Base-by-base conservation (phyloP, 352 stramenopile species). In the Thraustochytrium sp. region DNA sequence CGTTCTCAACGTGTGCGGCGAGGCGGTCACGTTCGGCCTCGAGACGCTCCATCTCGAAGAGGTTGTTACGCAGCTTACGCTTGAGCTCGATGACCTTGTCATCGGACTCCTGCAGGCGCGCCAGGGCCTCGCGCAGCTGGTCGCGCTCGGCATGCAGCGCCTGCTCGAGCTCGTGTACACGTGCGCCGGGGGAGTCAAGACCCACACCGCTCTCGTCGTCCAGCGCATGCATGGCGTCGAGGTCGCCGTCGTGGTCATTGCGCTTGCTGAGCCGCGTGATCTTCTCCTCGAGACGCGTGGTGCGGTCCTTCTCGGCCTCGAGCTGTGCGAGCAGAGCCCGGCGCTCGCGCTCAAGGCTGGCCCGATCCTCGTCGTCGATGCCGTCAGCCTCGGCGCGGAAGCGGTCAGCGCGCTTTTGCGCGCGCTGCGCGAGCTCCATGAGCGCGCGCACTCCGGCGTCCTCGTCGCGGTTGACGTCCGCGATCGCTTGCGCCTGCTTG, bases 11-110 rank as follows among this genome's bases (percentile, higher is more conserved):
- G 18, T 31, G 53, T 3, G 53, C 68, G 5, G 26, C 48, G 48
- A 80, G 53, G 5, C 46, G 31, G 53, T 80, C 68, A 23, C 68
- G 42, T 31, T 80, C 68, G 51, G 46, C 44, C 51, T 80, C 68
- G 29, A 80, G 49, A 23, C 68, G 68, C 51, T 80, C 68, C 31
- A 80, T 80, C 42, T 80, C 68, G 46, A 80, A 65, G 4, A 80
- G 37, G 38, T 80, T 80, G 51, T 9, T 80, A 21, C 68, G 68
- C 23, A 80, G 68, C 51, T 80, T 80, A 1, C 68, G 46, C 68
- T 80, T 80, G 68, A 80, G 68, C 51, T 80, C 68, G 1, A 80
- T 16, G 8, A 80, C 68, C 53, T 80, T 80, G 26, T 80, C 68
- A 31, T 80, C 68, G 3, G 68, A 80, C 2, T 46, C 36, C 2